Conservation (phyloP, 1,284 basidiomycete genomes). For the Puccinia polysora region DNA sequence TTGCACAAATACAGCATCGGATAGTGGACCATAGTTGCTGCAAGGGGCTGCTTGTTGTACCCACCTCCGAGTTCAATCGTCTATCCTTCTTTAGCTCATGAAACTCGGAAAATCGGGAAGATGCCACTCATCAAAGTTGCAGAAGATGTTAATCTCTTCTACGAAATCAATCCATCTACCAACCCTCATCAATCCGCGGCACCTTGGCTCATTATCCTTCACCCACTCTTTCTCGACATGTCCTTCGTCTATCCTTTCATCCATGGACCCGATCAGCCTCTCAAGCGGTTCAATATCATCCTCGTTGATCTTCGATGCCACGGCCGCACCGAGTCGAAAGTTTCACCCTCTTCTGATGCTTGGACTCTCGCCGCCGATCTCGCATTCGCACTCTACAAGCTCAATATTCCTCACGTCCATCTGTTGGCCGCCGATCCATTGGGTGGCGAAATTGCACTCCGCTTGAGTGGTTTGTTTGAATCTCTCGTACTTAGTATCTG, state of each 20-base stretch:
- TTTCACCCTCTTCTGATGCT: conserved; percentile 30
- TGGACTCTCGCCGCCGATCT: conserved; percentile 34
- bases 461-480: conserved; percentile 14
- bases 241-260: conserved; percentile 24
- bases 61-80: neutral
- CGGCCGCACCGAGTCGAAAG: conserved; percentile 33
- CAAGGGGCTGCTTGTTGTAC: too few species aligned
- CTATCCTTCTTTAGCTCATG: neutral
- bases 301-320: conserved; percentile 31
- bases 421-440: neutral
- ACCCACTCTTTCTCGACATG: conserved; percentile 32
- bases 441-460: conserved; percentile 15
- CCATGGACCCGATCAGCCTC: conserved; percentile 1
- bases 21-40: too few species aligned
- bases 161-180: conserved; percentile 26
- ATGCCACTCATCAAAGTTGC: conserved; percentile 31
- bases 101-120: conserved; percentile 1
- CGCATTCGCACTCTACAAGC: conserved; percentile 20
- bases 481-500: conserved; percentile 28
- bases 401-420: conserved; percentile 26
- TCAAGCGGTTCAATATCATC: conserved; percentile 35
- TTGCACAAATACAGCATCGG: too few species aligned
- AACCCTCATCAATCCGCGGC: neutral
- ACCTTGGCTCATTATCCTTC: conserved; percentile 37
- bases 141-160: conserved; percentile 32